These are phyloP conservation scores for Plasmodium gaboni DNA, from an alignment of 169 alveolate genomes.

Conservation along the genomic window DNA sequence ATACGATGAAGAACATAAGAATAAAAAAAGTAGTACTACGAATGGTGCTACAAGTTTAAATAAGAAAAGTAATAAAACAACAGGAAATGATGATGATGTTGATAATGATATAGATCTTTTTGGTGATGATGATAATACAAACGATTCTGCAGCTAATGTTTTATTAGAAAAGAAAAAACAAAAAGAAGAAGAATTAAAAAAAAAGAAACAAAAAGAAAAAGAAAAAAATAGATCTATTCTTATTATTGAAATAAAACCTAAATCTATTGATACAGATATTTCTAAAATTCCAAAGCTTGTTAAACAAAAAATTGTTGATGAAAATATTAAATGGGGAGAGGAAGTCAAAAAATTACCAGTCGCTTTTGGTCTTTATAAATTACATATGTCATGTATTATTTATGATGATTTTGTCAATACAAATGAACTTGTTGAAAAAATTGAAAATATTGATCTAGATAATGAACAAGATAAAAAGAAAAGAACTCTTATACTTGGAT, in stretches of 20 bases:
- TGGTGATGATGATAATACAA: constrained; percentile 81
- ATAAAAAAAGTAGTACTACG: constrained; percentile 4
- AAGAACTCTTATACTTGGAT: constrained; percentile 61
- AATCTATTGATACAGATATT: constrained; percentile 86
- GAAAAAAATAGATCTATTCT: constrained; percentile 86
- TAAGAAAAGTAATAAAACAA: constrained; percentile 12
- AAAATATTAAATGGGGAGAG: constrained; percentile 91
- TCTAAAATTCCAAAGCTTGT: constrained; percentile 84
- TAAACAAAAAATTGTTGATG: constrained; percentile 84
- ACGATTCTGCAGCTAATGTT: constrained; percentile 80
- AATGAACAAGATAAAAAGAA: constrained; percentile 86
- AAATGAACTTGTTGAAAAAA: constrained; percentile 85
- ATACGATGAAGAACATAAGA: constrained; percentile 20
- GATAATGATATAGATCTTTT: constrained; percentile 76
- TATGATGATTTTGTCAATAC: constrained; percentile 90
- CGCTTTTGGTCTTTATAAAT: constrained; percentile 89
- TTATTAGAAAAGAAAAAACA: constrained; percentile 76
- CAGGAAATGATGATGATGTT: constrained; percentile 36
- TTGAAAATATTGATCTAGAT: constrained; percentile 87
- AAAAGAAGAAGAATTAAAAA: constrained; percentile 87
- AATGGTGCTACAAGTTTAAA: neutral
- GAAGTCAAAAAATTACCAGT: constrained; percentile 88
- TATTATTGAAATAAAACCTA: constrained; percentile 89
- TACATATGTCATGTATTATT: constrained; percentile 90
- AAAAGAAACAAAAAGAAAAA: constrained; percentile 83